Percentiles rank a stretch among this genome's conserved stretches.
Conservation (phyloP, 257 asterid species). For the Nicotiana obtusifolia region DNA sequence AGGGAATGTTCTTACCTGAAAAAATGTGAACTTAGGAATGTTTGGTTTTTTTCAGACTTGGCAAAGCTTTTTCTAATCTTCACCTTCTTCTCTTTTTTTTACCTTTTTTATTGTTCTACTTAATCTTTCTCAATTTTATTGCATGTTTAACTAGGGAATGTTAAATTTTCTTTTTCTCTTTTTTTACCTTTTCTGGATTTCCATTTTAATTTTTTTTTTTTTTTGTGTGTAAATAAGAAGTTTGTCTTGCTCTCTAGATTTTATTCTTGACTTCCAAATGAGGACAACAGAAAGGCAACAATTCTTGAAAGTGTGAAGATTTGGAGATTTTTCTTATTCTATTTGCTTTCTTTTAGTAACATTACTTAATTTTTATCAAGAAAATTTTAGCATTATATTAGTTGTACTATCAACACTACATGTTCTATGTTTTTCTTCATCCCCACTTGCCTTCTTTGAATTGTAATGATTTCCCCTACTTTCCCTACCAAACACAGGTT, state of each 20-base stretch:
- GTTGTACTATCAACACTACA: not conserved
- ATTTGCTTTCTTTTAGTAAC: not conserved
- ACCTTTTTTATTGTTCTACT: too few species aligned
- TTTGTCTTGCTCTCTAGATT: slow-evolving; percentile 27
- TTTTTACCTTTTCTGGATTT: not conserved
- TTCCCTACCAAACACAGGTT: not conserved
- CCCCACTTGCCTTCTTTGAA: not conserved
- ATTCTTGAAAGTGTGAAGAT: slow-evolving; percentile 45
- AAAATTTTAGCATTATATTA: not conserved
- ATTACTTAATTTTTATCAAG: not conserved
- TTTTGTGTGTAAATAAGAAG: slow-evolving; percentile 5
- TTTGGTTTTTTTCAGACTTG: not conserved
- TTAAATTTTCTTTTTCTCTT: not conserved
- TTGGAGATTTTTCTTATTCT: slow-evolving; percentile 25
- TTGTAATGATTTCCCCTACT: slow-evolving; percentile 6
- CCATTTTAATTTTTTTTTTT: not conserved
- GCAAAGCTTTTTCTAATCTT: too few species aligned
- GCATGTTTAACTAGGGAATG: too few species aligned
- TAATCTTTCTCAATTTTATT: too few species aligned
- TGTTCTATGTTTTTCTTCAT: not conserved
- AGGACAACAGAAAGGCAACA: slow-evolving; percentile 49
- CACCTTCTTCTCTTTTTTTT: too few species aligned
- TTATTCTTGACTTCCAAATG: slow-evolving; percentile 44
- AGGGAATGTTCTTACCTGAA: too few species aligned
- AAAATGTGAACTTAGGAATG: not conserved